These are phyloP conservation scores for Pseudogymnoascus sp. DNA, from an alignment of 2,329 filamentous ascomycete species.

Conservation along the genomic window DNA sequence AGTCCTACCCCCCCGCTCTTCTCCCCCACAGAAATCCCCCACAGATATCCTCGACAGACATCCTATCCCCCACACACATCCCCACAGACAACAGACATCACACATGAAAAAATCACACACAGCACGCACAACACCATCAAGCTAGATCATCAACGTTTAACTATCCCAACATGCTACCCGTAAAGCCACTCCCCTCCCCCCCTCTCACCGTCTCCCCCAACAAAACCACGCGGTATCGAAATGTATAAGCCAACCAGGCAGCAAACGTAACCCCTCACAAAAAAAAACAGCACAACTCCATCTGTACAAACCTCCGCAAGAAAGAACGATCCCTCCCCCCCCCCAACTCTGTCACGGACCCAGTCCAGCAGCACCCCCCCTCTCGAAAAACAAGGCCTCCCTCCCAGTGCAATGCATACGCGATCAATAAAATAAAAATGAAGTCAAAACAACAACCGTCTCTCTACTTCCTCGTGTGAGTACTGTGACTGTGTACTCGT, in stretches of 20 bases:
- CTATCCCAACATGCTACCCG: background rate
- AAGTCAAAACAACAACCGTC: background rate
- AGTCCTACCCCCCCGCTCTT: background rate
- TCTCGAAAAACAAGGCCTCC: background rate
- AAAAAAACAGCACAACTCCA: background rate
- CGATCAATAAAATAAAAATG: background rate
- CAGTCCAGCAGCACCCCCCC: background rate
- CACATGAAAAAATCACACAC: background rate
- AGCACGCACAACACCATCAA: background rate
- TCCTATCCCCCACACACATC: background rate
- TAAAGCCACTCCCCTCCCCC: background rate
- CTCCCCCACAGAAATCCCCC: background rate
- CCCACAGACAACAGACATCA: background rate
- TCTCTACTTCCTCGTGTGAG: background rate
- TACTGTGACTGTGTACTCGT: background rate
- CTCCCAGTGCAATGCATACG: background rate
- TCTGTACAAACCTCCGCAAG: background rate
- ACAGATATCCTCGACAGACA: background rate
- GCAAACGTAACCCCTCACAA: background rate
- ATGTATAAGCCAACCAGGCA: background rate
- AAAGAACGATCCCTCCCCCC: background rate
- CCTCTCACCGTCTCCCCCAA: background rate
- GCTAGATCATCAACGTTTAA: background rate
- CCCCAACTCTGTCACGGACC: background rate
- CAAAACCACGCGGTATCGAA: background rate